Percentiles rank a stretch among this genome's conserved stretches.
Evolutionary conservation across 2,329 filamentous ascomycete genomes (phyloP).

Genomic region (Periconia digitata): DNA sequence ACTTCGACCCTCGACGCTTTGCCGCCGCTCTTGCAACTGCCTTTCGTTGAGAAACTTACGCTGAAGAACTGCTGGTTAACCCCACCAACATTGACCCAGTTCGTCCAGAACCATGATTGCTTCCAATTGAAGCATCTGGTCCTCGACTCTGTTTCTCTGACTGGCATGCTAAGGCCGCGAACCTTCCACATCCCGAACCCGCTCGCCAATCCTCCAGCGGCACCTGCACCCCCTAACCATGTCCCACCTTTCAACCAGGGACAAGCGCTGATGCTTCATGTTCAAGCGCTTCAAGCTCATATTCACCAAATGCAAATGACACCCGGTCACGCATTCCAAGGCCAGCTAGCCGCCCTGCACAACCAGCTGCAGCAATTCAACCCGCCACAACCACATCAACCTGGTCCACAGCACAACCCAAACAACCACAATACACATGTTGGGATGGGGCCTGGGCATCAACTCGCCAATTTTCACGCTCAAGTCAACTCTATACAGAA

Average conservation of each 20-base stretch:
- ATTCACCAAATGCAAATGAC: slow-evolving; percentile 23
- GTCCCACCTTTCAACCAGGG: no score
- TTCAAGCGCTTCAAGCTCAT: slow-evolving; percentile 17
- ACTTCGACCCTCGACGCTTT: slow-evolving; percentile 13
- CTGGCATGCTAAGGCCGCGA: slow-evolving; percentile 34
- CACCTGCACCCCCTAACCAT: no score
- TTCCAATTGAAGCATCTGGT: slow-evolving; percentile 56
- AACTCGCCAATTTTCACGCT: no score
- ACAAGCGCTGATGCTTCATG: background rate
- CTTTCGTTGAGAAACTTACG: slow-evolving; percentile 60
- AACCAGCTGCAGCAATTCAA: slow-evolving; percentile 18
- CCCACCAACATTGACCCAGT: slow-evolving; percentile 58
- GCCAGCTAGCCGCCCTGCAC: slow-evolving; percentile 4
- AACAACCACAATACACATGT: no score
- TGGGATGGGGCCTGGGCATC: no score
- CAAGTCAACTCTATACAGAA: slow-evolving; percentile 1
- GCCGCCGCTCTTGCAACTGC: slow-evolving; percentile 54
- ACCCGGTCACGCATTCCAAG: slow-evolving; percentile 6
- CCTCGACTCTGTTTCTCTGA: slow-evolving; percentile 67
- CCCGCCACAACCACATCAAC: slow-evolving; percentile 14
- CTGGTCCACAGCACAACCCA: no score
- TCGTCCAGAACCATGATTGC: slow-evolving; percentile 53
- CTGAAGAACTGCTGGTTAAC: slow-evolving; percentile 71
- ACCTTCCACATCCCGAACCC: no score
- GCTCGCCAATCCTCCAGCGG: no score